Conservation (phyloP, 2,329 filamentous ascomycete species). For the Ascocoryne sarcoides region DNA sequence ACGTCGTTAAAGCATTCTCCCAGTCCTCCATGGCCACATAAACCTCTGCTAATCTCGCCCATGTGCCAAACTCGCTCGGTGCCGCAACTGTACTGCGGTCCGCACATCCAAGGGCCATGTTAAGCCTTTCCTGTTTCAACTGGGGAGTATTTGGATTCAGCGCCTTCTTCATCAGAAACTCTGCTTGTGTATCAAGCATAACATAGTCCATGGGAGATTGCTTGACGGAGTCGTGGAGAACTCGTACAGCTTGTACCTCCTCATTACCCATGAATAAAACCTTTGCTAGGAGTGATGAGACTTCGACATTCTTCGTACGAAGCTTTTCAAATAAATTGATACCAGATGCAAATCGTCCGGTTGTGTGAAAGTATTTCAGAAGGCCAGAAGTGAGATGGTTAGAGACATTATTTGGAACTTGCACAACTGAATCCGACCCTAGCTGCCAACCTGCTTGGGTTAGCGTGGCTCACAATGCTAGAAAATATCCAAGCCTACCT, state of each 20-base stretch:
- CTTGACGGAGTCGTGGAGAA: constrained; percentile 80
- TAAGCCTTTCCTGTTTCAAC: constrained; percentile 57
- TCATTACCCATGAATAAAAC: constrained; percentile 93
- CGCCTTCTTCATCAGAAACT: constrained; percentile 84
- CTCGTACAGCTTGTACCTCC: constrained; percentile 87
- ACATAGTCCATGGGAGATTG: constrained; percentile 97
- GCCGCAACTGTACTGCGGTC: constrained; percentile 92
- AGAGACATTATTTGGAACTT: constrained; percentile 92
- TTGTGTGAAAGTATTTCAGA: constrained; percentile 90
- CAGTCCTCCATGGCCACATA: constrained; percentile 93
- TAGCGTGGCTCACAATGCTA: constrained; percentile 13
- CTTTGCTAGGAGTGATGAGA: constrained; percentile 83
- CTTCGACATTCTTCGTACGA: constrained; percentile 80
- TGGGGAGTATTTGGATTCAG: constrained; percentile 43
- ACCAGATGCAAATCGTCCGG: constrained; percentile 85
- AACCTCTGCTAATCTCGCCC: constrained; percentile 87
- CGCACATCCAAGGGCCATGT: constrained; percentile 84
- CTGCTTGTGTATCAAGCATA: constrained; percentile 86
- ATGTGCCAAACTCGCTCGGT: constrained; percentile 94
- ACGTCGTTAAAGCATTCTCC: constrained; percentile 87
- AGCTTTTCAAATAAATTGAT: constrained; percentile 98
- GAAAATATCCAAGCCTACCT: too few species aligned
- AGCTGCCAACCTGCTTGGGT: constrained; percentile 69
- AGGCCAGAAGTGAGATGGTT: constrained; percentile 94
- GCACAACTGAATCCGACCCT: constrained; percentile 92